A percentile compares a stretch with the other conserved stretches of the same genome.
Conservation (phyloP, 2,329 filamentous ascomycete genomes). For the Xylaria sp. region DNA sequence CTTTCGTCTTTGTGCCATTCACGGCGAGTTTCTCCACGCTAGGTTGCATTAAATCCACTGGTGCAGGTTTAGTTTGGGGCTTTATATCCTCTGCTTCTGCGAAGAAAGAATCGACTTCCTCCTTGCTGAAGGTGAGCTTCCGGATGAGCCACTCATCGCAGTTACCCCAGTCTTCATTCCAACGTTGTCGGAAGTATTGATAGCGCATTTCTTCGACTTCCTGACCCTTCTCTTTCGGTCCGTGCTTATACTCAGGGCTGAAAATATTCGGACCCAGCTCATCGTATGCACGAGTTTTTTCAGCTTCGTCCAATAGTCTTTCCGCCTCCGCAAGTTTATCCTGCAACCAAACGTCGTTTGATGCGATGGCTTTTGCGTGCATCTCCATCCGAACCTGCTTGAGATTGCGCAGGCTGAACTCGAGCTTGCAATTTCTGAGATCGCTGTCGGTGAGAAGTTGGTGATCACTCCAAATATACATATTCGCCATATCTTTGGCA, state of each 20-base stretch:
- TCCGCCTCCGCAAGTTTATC: constrained; percentile 13
- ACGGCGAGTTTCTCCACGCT: constrained; percentile 7
- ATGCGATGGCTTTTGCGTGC: constrained; percentile 16
- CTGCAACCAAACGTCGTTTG: not conserved
- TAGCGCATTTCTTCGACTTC: constrained; percentile 43
- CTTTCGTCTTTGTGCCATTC: constrained; percentile 32
- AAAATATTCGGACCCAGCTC: constrained; percentile 41
- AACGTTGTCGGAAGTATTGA: constrained; percentile 42
- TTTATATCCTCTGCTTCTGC: constrained; percentile 14
- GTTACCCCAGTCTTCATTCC: constrained; percentile 47
- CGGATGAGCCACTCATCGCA: constrained; percentile 63
- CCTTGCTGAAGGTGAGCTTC: constrained; percentile 70
- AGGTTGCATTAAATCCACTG: constrained; percentile 1
- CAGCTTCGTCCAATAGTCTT: constrained; percentile 6
- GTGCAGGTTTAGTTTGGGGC: constrained; percentile 1
- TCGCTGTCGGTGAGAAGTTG: constrained; percentile 57
- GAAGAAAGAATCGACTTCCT: constrained; percentile 60
- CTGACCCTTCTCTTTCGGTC: constrained; percentile 25
- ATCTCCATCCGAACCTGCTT: constrained; percentile 60
- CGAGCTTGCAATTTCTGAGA: constrained; percentile 66
- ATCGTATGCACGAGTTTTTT: constrained; percentile 32
- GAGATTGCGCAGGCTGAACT: constrained; percentile 60
- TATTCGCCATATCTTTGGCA: constrained; percentile 66
- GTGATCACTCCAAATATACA: constrained; percentile 74
- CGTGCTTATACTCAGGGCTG: constrained; percentile 36